Evolutionary conservation across 768 basidiomycete species (phyloP).

Genomic region (Solioccasus polychromus): DNA sequence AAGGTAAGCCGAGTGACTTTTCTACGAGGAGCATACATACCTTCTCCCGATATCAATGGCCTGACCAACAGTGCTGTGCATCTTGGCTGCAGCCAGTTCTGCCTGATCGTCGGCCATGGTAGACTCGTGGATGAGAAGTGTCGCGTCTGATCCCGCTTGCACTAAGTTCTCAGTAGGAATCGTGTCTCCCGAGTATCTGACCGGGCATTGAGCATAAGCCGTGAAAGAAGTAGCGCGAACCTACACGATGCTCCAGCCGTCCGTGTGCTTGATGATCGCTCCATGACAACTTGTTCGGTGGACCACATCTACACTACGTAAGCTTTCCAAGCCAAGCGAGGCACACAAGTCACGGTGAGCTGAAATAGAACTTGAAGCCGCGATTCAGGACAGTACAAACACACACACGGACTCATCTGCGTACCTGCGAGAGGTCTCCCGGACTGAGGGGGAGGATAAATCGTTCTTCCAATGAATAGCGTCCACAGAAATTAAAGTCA

Average conservation of each 20-base stretch:
- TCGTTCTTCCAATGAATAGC: constrained; percentile 47
- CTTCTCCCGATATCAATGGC: constrained; percentile 74
- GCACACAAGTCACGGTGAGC: constrained; percentile 46
- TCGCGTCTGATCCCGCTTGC: constrained; percentile 60
- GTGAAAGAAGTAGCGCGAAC: constrained; percentile 9
- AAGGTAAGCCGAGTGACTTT: background rate
- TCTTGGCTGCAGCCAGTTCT: constrained; percentile 69
- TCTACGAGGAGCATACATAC: constrained; percentile 38
- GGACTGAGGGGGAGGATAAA: constrained; percentile 30
- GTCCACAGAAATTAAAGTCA: constrained; percentile 56
- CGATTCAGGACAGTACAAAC: background rate
- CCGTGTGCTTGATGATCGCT: constrained; percentile 57
- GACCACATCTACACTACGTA: constrained; percentile 67
- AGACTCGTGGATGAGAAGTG: constrained; percentile 91
- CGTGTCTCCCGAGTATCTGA: constrained; percentile 91
- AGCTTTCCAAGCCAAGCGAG: constrained; percentile 53
- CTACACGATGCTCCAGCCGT: constrained; percentile 49
- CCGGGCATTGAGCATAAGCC: background rate
- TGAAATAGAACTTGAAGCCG: constrained; percentile 40
- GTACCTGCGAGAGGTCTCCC: constrained; percentile 5
- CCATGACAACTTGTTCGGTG: constrained; percentile 79
- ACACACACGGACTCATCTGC: background rate
- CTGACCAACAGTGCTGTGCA: constrained; percentile 88
- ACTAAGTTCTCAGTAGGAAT: constrained; percentile 69
- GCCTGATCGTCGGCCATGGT: constrained; percentile 85